These are phyloP conservation scores for Fusarium sp. DNA, from an alignment of 2,329 filamentous ascomycete species.

Conservation along the genomic window DNA sequence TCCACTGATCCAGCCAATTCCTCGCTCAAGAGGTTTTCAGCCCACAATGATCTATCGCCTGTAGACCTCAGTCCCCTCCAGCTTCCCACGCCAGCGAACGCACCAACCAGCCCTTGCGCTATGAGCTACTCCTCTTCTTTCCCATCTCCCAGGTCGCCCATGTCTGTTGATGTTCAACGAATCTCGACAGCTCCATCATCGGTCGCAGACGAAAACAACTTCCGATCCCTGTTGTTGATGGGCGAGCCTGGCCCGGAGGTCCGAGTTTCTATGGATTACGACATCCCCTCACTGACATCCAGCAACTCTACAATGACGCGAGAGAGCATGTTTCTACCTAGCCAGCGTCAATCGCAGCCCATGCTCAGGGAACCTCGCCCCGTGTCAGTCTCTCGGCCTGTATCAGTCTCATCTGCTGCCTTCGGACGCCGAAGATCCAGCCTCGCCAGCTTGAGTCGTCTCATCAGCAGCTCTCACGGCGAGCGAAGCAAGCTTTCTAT, in stretches of 20 bases:
- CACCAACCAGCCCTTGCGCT: conserved; percentile 74
- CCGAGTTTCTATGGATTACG: conserved; percentile 76
- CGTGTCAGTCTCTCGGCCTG: conserved; percentile 72
- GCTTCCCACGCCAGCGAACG: conserved; percentile 59
- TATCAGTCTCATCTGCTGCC: conserved; percentile 71
- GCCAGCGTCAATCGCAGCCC: conserved; percentile 63
- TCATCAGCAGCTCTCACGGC: conserved; percentile 81
- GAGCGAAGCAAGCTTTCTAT: conserved; percentile 81
- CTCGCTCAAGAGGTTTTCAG: conserved; percentile 59
- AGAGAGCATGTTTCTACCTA: conserved; percentile 68
- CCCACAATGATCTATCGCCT: conserved; percentile 62
- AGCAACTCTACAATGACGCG: conserved; percentile 83
- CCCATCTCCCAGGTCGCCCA: conserved; percentile 76
- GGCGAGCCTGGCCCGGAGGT: conserved; percentile 81
- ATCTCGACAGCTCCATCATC: conserved; percentile 83
- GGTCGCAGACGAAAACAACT: conserved; percentile 76
- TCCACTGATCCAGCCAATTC: conserved; percentile 59
- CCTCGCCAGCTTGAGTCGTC: conserved; percentile 80
- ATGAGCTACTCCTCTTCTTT: conserved; percentile 74
- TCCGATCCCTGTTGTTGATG: conserved; percentile 75
- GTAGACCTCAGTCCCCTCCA: conserved; percentile 65
- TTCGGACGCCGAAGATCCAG: conserved; percentile 81
- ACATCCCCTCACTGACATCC: conserved; percentile 80
- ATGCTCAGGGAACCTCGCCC: conserved; percentile 69
- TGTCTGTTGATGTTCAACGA: conserved; percentile 78